These are phyloP conservation scores for Chlamydomonas incerta DNA, from an alignment of 139 green algal species.

Conservation along the genomic window DNA sequence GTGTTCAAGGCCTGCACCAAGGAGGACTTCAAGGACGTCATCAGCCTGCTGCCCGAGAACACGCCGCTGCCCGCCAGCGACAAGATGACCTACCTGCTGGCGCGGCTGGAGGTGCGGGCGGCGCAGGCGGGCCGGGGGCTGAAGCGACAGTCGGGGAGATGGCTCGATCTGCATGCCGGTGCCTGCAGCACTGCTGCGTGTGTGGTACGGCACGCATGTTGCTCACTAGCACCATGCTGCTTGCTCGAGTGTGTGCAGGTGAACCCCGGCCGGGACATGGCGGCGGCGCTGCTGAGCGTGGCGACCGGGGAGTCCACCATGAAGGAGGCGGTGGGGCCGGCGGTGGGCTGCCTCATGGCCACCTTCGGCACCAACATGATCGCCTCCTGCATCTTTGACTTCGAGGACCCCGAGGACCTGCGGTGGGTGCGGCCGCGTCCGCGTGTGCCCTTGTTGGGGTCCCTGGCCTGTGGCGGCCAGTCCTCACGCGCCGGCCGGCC, in stretches of 20 bases:
- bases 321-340: conserved; percentile 67
- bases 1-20: conserved; percentile 73
- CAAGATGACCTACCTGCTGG: conserved; percentile 79
- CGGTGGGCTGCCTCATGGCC: conserved; percentile 81
- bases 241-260: no score
- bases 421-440: no score
- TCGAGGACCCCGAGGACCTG: conserved; percentile 73
- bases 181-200: no score
- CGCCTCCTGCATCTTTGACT: conserved; percentile 78
- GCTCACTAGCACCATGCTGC: no score
- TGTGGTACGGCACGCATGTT: no score
- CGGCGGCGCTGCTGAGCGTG: conserved; percentile 49
- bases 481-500: no score
- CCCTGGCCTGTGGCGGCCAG: no score
- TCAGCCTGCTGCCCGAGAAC: conserved; percentile 71
- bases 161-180: no score
- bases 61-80: conserved; percentile 74
- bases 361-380: conserved; percentile 83
- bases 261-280: conserved; percentile 41
- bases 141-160: no score
- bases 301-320: conserved; percentile 57
- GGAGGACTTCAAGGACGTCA: conserved; percentile 80
- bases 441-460: no score
- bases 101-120: conserved; percentile 60
- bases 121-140: neutral